Percentiles rank a stretch among this genome's conserved stretches.
phyloP scores from a whole-genome alignment of 2,329 filamentous ascomycete species.

The Aspergillus fijiensis region DNA sequence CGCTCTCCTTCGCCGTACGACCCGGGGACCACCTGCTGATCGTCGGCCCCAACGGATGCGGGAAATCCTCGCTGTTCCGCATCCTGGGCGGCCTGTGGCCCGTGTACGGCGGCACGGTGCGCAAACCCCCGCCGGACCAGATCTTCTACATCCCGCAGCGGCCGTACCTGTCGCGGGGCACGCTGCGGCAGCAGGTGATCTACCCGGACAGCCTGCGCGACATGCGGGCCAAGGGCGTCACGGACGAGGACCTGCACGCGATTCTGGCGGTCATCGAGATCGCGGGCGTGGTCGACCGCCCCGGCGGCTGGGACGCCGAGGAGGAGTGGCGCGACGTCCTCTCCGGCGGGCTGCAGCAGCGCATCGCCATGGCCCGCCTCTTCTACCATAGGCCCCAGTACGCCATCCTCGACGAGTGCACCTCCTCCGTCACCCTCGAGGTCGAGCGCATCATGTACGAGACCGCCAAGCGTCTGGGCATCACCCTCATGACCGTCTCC shows the following conservation, averaged over 20 bases:
- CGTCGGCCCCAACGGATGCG: constrained; percentile 94
- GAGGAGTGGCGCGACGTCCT: constrained; percentile 96
- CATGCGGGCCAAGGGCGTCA: constrained; percentile 81
- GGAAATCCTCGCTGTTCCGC: constrained; percentile 92
- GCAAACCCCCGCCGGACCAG: constrained; percentile 85
- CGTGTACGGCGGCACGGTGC: constrained; percentile 89
- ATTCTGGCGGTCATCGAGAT: constrained; percentile 81
- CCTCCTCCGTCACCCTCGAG: constrained; percentile 89
- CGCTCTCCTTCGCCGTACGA: constrained; percentile 81
- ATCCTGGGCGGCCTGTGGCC: constrained; percentile 97
- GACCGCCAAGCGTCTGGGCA: constrained; percentile 83
- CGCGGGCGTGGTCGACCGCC: constrained; percentile 74
- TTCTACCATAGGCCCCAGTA: constrained; percentile 94
- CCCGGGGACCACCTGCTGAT: constrained; percentile 90
- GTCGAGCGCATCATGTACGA: constrained; percentile 97
- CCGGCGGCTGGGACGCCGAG: constrained; percentile 85
- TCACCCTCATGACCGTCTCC: constrained; percentile 95
- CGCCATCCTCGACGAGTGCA: constrained; percentile 96
- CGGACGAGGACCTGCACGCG: constrained; percentile 73
- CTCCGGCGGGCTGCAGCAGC: constrained; percentile 88
- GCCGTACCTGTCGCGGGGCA: constrained; percentile 87
- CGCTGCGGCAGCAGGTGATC: constrained; percentile 92
- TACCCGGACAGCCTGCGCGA: constrained; percentile 88
- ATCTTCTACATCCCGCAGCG: constrained; percentile 99
- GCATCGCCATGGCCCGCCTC: constrained; percentile 91